phyloP scores from a whole-genome alignment of 164 flowering plant species.

The Macadamia integrifolia region DNA sequence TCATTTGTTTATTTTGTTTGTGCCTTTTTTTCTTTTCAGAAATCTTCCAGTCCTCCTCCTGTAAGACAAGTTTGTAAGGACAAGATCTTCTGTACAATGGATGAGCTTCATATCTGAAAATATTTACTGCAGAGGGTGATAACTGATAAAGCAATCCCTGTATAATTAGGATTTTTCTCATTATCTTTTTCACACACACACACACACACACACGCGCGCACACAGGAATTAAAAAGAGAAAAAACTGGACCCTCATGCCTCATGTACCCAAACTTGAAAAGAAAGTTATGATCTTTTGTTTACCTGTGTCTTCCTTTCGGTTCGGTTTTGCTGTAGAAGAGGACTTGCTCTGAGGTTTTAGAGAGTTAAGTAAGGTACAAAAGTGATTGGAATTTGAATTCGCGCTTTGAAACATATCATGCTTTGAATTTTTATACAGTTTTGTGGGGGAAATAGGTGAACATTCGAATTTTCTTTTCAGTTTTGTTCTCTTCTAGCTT shows the following conservation, averaged over 20 bases:
- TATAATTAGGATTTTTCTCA: no score
- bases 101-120: constrained; percentile 35
- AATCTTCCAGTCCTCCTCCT: constrained; percentile 34
- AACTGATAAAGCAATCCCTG: constrained; percentile 13
- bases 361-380: neutral
- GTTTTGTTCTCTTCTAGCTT: neutral
- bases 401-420: neutral
- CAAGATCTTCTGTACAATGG: constrained; percentile 45
- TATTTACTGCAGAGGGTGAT: constrained; percentile 17
- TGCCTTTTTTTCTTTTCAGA: constrained; percentile 5
- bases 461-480: neutral
- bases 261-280: no score
- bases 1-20: constrained; percentile 2
- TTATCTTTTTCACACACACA: no score
- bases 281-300: constrained; percentile 24
- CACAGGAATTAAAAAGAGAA: constrained; percentile 12
- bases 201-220: no score
- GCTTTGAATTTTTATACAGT: neutral
- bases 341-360: neutral
- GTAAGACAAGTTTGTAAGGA: constrained; percentile 42
- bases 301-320: constrained; percentile 4
- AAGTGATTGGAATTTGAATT: neutral
- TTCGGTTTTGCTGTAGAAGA: constrained; percentile 8
- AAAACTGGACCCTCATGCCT: constrained; percentile 23
- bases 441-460: no score